Evolutionary conservation across 2,329 filamentous ascomycete species (phyloP), one percentile per base, ranked within the genome.

Genomic region (Aspergillus pseudoviridinutans): DNA sequence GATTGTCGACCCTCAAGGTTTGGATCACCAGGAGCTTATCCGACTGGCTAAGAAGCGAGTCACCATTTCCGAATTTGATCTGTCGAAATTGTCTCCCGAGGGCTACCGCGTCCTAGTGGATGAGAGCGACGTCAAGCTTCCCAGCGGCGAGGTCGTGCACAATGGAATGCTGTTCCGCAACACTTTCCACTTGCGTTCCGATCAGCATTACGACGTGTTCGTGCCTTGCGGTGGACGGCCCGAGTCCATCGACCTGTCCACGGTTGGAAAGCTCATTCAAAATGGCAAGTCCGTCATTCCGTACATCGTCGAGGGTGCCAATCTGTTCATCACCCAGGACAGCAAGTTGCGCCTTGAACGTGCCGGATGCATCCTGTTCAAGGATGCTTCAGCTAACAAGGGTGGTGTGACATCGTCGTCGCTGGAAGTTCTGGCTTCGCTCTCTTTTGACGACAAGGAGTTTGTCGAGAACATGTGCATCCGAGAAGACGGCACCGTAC

Each of bases 311-410:
- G 94, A 99, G 78, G 94, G 94, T 54, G 94, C 94, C 76, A 99
- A 97, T 75, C 82, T 99, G 55, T 99, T 99, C 84, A 95, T 99
- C 78, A 97, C 94, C 0, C 94, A 99, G 76, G 94, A 99, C 69
- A 93, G 93, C 67, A 97, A 97, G 80, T 84, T 97, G 55, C 90
- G 92, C 25, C 86, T 99, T 14, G 94, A 99, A 79, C 88, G 91
- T 67, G 92, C 93, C n/a, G 94, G 94, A 59, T 95, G 91, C 71
- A 86, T 97, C 67, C 78, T 99, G 44, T 97, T 92, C 87, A 99
- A 99, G 80, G 94, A 99, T 75, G 94, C 94, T 4, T 96, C 91
- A 41, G 92, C 93, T 56, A 99, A 99, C 84, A 99, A 99, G 82
- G 94, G 94, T 64, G 94, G 94, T 74, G 94, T 99, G 49, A 99